Evolutionary conservation across 2,329 filamentous ascomycete genomes (phyloP), one percentile per base, ranked within the genome.

Genomic region (Botrytis porri): DNA sequence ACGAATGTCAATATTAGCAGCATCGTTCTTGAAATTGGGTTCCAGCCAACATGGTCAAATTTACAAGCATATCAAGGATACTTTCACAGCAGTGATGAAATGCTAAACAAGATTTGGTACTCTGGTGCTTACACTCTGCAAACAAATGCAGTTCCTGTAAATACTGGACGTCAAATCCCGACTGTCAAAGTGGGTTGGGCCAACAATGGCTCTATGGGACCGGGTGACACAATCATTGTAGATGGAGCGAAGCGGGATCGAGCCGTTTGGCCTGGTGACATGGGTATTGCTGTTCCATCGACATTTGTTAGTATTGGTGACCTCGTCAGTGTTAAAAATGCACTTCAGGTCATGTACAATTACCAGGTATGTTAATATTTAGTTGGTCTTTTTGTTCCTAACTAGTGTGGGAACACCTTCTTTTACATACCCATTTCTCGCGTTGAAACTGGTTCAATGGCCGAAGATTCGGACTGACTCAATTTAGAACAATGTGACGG

Each of bases 181-280:
- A 74, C 78, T n/a, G 72, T 80, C 1, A 69, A 59, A 7, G 74
- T 66, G 43, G 79, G 77, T 12, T 84, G 83, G 1, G 74, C 85
- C 12, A 83, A 85, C 84, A 73, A 83, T 80, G 73, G 75, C 14
- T 75, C 73, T 22, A 69, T 77, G 41, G 77, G 78, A 10, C 75
- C 83, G 82, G 77, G 77, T 5, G 74, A 76, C 63, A 78, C 77
- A 39, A 76, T 78, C 4, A 81, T 80, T 71, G 78, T 79, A 0
- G 88, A 90, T 79, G 88, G 88, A 25, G 86, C 87, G 0, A 90
- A 90, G 77, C 83, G 88, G 66, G 88, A 90, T 77, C 83, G 87
- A 8, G 81, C 88, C 43, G 86, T 90, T 1, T 90, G 88, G 88
- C 86, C 88, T 22, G 88, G 88, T 3, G 88, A 90, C 76, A 88